Percentiles rank a stretch among this genome's conserved stretches.
Conservation (phyloP, 768 basidiomycete genomes). For the Thelephora ganbajun region DNA sequence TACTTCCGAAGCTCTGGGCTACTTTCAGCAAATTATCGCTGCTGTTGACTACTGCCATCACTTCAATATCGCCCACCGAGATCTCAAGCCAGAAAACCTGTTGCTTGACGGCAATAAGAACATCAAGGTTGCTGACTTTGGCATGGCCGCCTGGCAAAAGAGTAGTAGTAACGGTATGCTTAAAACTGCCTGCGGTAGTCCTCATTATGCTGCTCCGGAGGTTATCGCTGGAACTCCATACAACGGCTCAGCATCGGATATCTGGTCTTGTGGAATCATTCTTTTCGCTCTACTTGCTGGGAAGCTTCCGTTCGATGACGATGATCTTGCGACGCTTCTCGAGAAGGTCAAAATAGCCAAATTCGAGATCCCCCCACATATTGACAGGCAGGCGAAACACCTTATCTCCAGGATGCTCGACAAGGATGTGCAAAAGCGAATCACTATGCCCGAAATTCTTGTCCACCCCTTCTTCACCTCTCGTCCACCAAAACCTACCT, state of each 20-base stretch:
- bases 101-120: slow-evolving; percentile 72
- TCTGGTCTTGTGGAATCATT: slow-evolving; percentile 95
- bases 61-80: slow-evolving; percentile 90
- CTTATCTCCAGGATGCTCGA: slow-evolving; percentile 72
- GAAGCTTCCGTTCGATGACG: slow-evolving; percentile 86
- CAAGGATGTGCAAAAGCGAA: slow-evolving; percentile 58
- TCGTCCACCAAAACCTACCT: slow-evolving; percentile 29
- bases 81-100: slow-evolving; percentile 90
- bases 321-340: slow-evolving; percentile 63
- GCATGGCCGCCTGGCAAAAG: slow-evolving; percentile 90
- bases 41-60: slow-evolving; percentile 88
- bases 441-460: slow-evolving; percentile 73
- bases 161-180: slow-evolving; percentile 43
- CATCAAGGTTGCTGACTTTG: slow-evolving; percentile 93
- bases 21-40: slow-evolving; percentile 88
- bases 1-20: slow-evolving; percentile 58
- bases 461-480: slow-evolving; percentile 67
- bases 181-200: slow-evolving; percentile 82
- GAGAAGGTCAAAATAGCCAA: slow-evolving; percentile 65
- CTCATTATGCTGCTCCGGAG: slow-evolving; percentile 92
- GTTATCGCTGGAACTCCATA: slow-evolving; percentile 75
- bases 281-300: slow-evolving; percentile 82
- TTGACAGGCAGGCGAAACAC: slow-evolving; percentile 60
- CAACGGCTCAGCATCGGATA: slow-evolving; percentile 78
- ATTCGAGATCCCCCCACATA: slow-evolving; percentile 60